Evolutionary conservation across 1,284 basidiomycete genomes (phyloP).

Genomic region (Coniferiporia weirii): DNA sequence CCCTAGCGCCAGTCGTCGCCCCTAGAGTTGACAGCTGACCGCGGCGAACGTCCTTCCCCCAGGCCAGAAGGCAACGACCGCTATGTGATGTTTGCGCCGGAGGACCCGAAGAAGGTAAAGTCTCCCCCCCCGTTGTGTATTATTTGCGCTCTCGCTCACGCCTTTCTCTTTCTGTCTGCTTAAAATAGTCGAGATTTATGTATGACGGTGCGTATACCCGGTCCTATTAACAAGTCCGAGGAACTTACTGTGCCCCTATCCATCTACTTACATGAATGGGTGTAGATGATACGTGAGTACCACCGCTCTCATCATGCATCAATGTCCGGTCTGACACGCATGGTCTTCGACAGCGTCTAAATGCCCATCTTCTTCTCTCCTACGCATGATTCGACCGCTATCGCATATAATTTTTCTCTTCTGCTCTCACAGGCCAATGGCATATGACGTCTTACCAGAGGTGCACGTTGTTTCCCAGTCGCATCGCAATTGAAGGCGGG

Average conservation of each 20-base stretch:
- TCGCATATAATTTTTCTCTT: background rate
- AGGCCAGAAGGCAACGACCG: constrained; percentile 77
- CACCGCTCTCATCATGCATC: background rate
- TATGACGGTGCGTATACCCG: constrained; percentile 55
- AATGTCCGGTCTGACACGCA: background rate
- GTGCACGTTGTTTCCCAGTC: too few relatives aligned
- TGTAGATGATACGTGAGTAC: constrained; percentile 24
- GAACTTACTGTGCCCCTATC: background rate
- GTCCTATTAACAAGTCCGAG: background rate
- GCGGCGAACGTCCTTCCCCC: constrained; percentile 12
- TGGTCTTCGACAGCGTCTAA: background rate
- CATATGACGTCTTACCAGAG: too few relatives aligned
- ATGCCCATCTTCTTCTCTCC: background rate
- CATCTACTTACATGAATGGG: background rate
- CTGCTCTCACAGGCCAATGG: background rate
- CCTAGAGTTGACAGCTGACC: background rate
- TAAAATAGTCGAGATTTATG: constrained; percentile 59
- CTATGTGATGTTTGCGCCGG: constrained; percentile 72
- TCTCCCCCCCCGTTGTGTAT: background rate
- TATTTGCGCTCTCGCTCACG: background rate
- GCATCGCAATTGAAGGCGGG: too few relatives aligned
- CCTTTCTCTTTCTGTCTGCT: constrained; percentile 15
- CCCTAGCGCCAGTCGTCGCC: background rate
- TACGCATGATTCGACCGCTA: background rate
- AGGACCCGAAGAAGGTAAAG: constrained; percentile 80